Conservation (phyloP, 2,329 filamentous ascomycete genomes). For the Nemania sp. region DNA sequence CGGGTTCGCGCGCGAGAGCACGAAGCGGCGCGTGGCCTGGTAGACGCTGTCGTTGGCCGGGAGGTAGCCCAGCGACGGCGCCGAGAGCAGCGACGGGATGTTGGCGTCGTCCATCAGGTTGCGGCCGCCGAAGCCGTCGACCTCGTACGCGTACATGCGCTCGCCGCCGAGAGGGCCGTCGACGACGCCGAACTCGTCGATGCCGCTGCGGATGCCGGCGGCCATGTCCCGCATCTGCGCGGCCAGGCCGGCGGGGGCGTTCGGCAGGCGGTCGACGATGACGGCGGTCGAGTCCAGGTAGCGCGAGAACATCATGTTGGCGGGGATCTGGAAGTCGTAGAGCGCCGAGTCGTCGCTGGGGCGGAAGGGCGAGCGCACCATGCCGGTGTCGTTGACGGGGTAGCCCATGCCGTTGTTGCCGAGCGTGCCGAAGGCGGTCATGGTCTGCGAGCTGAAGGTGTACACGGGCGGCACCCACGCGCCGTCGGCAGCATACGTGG, state of each 20-base stretch:
- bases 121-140: conserved; percentile 70
- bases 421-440: conserved; percentile 78
- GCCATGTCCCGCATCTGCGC: conserved; percentile 61
- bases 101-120: conserved; percentile 75
- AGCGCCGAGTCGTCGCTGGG: conserved; percentile 88
- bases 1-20: conserved; percentile 75
- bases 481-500: conserved; percentile 55
- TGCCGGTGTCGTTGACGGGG: conserved; percentile 76
- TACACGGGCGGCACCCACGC: conserved; percentile 52
- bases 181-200: conserved; percentile 74
- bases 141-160: conserved; percentile 75
- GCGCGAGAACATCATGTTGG: conserved; percentile 80
- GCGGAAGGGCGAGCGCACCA: conserved; percentile 85
- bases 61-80: conserved; percentile 66
- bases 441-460: conserved; percentile 75
- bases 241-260: conserved; percentile 48
- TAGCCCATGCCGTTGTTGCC: conserved; percentile 76
- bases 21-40: conserved; percentile 77
- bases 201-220: conserved; percentile 65
- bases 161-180: conserved; percentile 31
- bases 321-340: conserved; percentile 84
- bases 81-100: conserved; percentile 66
- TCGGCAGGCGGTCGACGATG: conserved; percentile 50
- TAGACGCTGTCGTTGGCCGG: conserved; percentile 66
- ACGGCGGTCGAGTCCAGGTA: conserved; percentile 57